phyloP scores from a whole-genome alignment of 2,329 filamentous ascomycete species.

The Cladosporium sp. region DNA sequence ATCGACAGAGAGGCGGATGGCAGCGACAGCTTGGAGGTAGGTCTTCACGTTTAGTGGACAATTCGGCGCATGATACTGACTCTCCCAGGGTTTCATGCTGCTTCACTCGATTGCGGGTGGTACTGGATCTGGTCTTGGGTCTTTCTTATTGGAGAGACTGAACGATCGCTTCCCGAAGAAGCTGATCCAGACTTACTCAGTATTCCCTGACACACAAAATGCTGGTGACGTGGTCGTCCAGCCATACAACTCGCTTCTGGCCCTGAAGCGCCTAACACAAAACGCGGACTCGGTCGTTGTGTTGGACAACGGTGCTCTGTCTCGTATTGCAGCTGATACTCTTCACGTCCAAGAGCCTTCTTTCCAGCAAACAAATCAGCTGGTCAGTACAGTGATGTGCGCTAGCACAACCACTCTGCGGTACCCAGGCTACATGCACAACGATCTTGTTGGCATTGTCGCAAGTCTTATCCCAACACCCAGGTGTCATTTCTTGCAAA shows the following conservation, averaged over 20 bases:
- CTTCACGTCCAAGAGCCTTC: slow-evolving; percentile 94
- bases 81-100: slow-evolving; percentile 79
- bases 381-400: slow-evolving; percentile 97
- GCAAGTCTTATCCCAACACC: slow-evolving; percentile 95
- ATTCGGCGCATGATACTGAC: slow-evolving; percentile 2
- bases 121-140: slow-evolving; percentile 93
- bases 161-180: slow-evolving; percentile 99
- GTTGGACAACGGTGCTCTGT: slow-evolving; percentile 90
- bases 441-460: slow-evolving; percentile 94
- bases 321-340: slow-evolving; percentile 89
- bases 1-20: slow-evolving; percentile 98
- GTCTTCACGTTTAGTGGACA: not conserved
- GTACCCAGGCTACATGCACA: slow-evolving; percentile 99
- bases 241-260: slow-evolving; percentile 94
- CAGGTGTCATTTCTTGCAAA: slow-evolving; percentile 97
- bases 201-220: slow-evolving; percentile 91
- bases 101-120: slow-evolving; percentile 97
- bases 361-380: slow-evolving; percentile 95
- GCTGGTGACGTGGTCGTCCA: slow-evolving; percentile 91
- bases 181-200: slow-evolving; percentile 97
- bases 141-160: slow-evolving; percentile 88
- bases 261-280: slow-evolving; percentile 86
- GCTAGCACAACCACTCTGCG: slow-evolving; percentile 93
- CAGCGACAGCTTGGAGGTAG: slow-evolving; percentile 88
- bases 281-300: slow-evolving; percentile 98